Percentiles rank a stretch among this genome's conserved stretches.
These are phyloP conservation scores for Syncephalastrum racemosum DNA, from an alignment of 371 early-diverging fungal genomes.

Conservation along the genomic window DNA sequence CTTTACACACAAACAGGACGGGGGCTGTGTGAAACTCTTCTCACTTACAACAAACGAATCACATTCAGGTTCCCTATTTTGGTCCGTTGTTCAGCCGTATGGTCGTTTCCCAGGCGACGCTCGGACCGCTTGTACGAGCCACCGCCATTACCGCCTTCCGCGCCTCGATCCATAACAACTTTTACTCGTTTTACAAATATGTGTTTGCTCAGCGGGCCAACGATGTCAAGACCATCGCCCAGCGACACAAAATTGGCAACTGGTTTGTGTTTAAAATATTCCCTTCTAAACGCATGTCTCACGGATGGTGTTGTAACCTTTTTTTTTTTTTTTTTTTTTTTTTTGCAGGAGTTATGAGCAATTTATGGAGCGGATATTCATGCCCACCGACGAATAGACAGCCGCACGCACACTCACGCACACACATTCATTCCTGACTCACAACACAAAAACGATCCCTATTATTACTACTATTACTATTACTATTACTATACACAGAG, in stretches of 20 bases:
- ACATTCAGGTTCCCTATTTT: constrained; percentile 64
- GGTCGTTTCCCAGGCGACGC: constrained; percentile 71
- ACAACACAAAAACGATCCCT: not conserved
- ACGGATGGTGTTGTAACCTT: constrained; percentile 2
- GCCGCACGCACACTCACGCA: constrained; percentile 8
- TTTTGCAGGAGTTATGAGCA: constrained; percentile 46
- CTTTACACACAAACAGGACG: too few relatives aligned
- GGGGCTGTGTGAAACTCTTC: too few relatives aligned
- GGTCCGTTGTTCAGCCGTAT: constrained; percentile 85
- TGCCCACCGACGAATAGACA: constrained; percentile 43
- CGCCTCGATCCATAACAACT: constrained; percentile 50
- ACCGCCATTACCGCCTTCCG: constrained; percentile 81
- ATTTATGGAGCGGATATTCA: constrained; percentile 54
- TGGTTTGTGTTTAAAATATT: constrained; percentile 31
- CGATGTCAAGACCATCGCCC: constrained; percentile 60
- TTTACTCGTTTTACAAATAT: constrained; percentile 45
- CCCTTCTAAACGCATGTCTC: too few relatives aligned
- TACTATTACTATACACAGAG: too few relatives aligned
- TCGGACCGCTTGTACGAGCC: constrained; percentile 83
- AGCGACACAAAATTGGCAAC: constrained; percentile 58
- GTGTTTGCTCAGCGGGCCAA: constrained; percentile 55
- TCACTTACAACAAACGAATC: not conserved
- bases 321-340: constrained; percentile 7
- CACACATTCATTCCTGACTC: not conserved
- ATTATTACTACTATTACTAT: too few relatives aligned